phyloP scores from a whole-genome alignment of 2,329 filamentous ascomycete genomes.

The Aspergillus udagawae region DNA sequence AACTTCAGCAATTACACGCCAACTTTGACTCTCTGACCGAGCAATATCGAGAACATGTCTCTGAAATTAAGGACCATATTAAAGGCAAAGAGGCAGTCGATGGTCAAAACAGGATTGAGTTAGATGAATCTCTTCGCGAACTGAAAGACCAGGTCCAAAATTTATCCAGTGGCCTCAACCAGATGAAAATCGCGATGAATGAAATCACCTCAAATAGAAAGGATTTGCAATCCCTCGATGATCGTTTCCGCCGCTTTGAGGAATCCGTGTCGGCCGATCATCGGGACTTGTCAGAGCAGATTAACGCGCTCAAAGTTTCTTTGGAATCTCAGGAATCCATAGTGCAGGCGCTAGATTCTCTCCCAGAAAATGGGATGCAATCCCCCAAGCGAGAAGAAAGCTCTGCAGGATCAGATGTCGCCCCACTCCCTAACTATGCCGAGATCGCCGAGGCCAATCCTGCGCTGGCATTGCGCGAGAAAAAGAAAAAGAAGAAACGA shows the following conservation, averaged over 20 bases:
- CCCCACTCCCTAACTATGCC: not conserved
- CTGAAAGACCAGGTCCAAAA: conserved; percentile 7
- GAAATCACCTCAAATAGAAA: not conserved
- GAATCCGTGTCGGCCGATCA: not conserved
- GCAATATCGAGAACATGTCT: conserved; percentile 3
- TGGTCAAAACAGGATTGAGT: not conserved
- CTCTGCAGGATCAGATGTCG: not conserved
- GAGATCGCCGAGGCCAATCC: conserved; percentile 4
- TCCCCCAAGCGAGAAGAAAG: not conserved
- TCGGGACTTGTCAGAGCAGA: conserved; percentile 2
- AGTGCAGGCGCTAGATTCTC: not conserved
- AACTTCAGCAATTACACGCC: conserved; percentile 4
- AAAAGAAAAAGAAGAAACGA: conserved; percentile 13
- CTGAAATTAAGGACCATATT: not conserved
- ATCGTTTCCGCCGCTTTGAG: conserved; percentile 5
- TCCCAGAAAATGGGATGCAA: not conserved
- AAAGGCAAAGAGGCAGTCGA: not conserved
- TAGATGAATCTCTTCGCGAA: conserved; percentile 1
- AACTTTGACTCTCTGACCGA: conserved; percentile 3
- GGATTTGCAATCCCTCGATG: conserved; percentile 5
- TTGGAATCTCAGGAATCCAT: not conserved
- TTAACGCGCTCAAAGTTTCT: conserved; percentile 1
- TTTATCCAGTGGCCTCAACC: conserved; percentile 5
- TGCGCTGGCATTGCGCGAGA: conserved; percentile 4
- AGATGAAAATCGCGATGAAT: conserved; percentile 2